Evolutionary conservation across 495 filamentous ascomycete species (phyloP).

Genomic region (Penicillium waksmanii): DNA sequence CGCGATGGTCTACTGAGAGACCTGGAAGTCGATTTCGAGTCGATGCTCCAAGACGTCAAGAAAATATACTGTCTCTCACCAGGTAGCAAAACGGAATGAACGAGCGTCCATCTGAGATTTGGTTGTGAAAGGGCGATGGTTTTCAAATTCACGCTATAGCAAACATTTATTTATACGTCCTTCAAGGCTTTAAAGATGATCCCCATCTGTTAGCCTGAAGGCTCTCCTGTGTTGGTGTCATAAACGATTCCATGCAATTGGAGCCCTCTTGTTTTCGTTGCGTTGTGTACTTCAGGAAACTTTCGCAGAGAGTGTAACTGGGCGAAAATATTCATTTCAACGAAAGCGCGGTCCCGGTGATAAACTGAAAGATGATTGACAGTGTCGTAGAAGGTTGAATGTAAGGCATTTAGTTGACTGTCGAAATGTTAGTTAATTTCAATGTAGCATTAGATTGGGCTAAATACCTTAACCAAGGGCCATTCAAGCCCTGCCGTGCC

Average conservation of each 20-base stretch:
- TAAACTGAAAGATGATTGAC: slow-evolving; percentile 18
- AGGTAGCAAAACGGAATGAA: neutral
- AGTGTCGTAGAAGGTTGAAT: slow-evolving; percentile 15
- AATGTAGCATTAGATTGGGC: neutral
- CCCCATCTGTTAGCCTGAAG: neutral
- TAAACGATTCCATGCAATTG: slow-evolving; percentile 31
- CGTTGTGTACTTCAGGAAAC: slow-evolving; percentile 21
- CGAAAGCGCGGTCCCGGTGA: slow-evolving; percentile 24
- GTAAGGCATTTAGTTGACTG: slow-evolving; percentile 24
- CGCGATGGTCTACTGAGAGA: slow-evolving; percentile 58
- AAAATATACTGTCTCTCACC: slow-evolving; percentile 36
- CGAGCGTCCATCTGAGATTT: neutral
- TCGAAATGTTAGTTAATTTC: slow-evolving; percentile 4
- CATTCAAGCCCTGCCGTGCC: slow-evolving; percentile 22
- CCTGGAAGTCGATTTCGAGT: slow-evolving; percentile 48
- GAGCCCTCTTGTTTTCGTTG: slow-evolving; percentile 16
- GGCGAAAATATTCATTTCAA: slow-evolving; percentile 29
- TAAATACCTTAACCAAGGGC: slow-evolving; percentile 27
- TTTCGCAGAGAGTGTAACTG: slow-evolving; percentile 23
- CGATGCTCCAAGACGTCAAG: slow-evolving; percentile 32
- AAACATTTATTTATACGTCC: neutral
- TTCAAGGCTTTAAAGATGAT: neutral
- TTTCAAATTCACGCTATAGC: neutral
- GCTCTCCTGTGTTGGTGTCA: slow-evolving; percentile 16
- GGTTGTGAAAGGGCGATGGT: neutral